phyloP scores from a whole-genome alignment of 2,329 filamentous ascomycete genomes.

The Fusarium coffeatum region DNA sequence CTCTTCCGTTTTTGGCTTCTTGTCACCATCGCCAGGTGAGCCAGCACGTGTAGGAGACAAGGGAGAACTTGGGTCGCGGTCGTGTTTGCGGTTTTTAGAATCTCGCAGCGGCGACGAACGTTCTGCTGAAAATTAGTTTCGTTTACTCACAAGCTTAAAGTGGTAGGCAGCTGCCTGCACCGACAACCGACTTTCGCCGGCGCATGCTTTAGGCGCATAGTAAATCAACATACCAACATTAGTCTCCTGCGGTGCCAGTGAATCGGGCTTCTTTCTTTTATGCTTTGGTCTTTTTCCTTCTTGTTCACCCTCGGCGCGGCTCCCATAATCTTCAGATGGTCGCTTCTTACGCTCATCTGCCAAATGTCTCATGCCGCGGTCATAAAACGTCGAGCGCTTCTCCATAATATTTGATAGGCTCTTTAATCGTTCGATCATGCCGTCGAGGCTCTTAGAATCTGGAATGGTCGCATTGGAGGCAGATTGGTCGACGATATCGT shows the following conservation, averaged over 20 bases:
- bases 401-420: slow-evolving; percentile 75
- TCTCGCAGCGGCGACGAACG: slow-evolving; percentile 66
- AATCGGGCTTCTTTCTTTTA: slow-evolving; percentile 82
- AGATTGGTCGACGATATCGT: slow-evolving; percentile 75
- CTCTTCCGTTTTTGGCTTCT: slow-evolving; percentile 57
- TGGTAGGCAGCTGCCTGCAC: slow-evolving; percentile 16
- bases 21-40: slow-evolving; percentile 70
- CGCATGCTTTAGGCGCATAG: slow-evolving; percentile 1
- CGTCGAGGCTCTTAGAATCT: slow-evolving; percentile 71
- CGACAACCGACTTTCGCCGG: neutral
- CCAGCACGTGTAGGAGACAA: slow-evolving; percentile 66
- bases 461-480: slow-evolving; percentile 68
- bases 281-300: slow-evolving; percentile 72
- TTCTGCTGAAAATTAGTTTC: slow-evolving; percentile 53
- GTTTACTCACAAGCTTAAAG: neutral
- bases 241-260: slow-evolving; percentile 62
- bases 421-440: slow-evolving; percentile 72
- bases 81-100: slow-evolving; percentile 61
- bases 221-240: slow-evolving; percentile 47
- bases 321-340: slow-evolving; percentile 65
- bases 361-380: slow-evolving; percentile 78
- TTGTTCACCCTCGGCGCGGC: slow-evolving; percentile 61
- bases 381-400: slow-evolving; percentile 73
- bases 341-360: slow-evolving; percentile 73
- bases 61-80: slow-evolving; percentile 68